phyloP scores from a whole-genome alignment of 768 basidiomycete genomes.

The Auricularia heimuer region DNA sequence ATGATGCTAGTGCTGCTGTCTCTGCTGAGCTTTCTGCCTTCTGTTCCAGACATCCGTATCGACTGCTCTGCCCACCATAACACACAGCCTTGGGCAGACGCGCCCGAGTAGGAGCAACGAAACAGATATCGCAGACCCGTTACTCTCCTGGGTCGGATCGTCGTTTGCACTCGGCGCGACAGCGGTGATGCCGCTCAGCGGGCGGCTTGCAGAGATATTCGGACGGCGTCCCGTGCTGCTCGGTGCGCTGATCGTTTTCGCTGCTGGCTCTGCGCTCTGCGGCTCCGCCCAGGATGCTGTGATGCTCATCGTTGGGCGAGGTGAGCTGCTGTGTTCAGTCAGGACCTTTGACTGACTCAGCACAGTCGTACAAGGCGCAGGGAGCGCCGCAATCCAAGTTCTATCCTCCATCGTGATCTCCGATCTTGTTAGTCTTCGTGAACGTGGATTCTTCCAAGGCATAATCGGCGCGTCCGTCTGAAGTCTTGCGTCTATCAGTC shows the following conservation, averaged over 20 bases:
- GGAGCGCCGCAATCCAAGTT: background rate
- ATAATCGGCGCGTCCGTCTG: background rate
- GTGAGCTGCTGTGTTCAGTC: slow-evolving; percentile 9
- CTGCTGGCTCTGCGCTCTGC: slow-evolving; percentile 24
- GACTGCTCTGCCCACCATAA: slow-evolving; percentile 24
- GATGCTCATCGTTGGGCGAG: slow-evolving; percentile 25
- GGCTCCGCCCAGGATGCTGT: slow-evolving; percentile 24
- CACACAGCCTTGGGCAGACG: slow-evolving; percentile 27
- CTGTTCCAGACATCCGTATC: slow-evolving; percentile 12
- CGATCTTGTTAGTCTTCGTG: slow-evolving; percentile 1
- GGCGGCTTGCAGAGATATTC: slow-evolving; percentile 24
- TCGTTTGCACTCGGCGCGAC: slow-evolving; percentile 18
- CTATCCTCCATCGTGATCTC: slow-evolving; percentile 1
- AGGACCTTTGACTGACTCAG: background rate
- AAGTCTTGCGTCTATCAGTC: background rate
- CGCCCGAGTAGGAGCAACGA: background rate
- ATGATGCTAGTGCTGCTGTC: background rate
- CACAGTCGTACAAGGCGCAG: background rate
- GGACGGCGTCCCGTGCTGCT: slow-evolving; percentile 23
- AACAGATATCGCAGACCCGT: background rate
- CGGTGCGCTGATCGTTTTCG: slow-evolving; percentile 12
- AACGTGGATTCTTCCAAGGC: slow-evolving; percentile 1
- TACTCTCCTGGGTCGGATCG: slow-evolving; percentile 10
- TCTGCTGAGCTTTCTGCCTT: background rate
- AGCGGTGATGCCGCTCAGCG: slow-evolving; percentile 24